Base-by-base conservation (phyloP, 2,329 filamentous ascomycete species). In the Pseudophaeomoniella oleicola region DNA sequence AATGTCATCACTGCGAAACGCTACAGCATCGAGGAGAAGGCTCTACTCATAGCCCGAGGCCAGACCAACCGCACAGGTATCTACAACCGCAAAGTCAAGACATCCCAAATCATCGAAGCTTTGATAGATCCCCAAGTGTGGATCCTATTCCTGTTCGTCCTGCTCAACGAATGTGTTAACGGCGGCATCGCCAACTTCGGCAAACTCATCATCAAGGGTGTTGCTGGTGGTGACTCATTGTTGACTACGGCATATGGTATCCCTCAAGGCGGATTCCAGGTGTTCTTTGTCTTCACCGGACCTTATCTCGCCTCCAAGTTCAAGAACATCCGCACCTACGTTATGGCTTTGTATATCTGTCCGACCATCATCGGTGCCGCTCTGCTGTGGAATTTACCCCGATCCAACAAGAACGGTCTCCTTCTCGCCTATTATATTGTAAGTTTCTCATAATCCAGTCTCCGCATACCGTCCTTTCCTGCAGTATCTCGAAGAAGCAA, bases 241-340 rank as follows among this genome's bases (percentile, higher is more conserved):
- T 46, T 57, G 5, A 71, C 71, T 0, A 69, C 67, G 0, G 64
- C 63, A 0, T 57, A 69, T 3, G 70, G 68, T 0, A 73, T 75
- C 19, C 71, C 71, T 0, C 60, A 65, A 31, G 71, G 71, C 4
- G 64, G 58, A 1, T 71, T 69, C 44, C 67, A 71, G 37, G 58
- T 70, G 3, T 49, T 70, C n/a, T 71, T 59, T 43, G 64, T 75
- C 22, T 58, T 74, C 6, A 57, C 60, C 0, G 70, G 69, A 2
- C 63, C 68, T 1, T 73, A 56, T 35, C 47, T 71, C 2, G 69
- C 71, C 0, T 65, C 66, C 3, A 58, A 54, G n/a, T 56, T 70
- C 41, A 60, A 57, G 36, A 70, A 73, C 34, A 51, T 56, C 2
- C 60, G 69, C 3, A 74, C 69, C 0, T 52, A 58, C 15, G 58